These are phyloP conservation scores for Cystobasidium ongulense DNA, from an alignment of 768 basidiomycete genomes.

Conservation along the genomic window DNA sequence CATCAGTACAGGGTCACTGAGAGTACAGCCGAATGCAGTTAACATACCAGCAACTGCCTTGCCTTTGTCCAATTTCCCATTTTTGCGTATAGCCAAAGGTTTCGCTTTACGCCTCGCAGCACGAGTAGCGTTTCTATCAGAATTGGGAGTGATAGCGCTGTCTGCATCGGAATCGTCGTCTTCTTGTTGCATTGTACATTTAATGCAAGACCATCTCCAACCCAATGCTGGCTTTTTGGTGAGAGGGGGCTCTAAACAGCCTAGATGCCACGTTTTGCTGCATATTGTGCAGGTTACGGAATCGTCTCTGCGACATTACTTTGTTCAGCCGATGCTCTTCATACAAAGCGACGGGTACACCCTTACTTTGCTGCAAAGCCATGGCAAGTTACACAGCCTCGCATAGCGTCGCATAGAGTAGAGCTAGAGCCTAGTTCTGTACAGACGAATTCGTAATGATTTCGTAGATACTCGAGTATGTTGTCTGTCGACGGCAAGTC, in stretches of 20 bases:
- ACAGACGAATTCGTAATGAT: conserved; percentile 87
- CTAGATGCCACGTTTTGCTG: conserved; percentile 89
- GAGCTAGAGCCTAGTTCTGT: conserved; percentile 87
- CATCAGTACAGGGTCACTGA: neutral
- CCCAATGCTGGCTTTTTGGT: conserved; percentile 85
- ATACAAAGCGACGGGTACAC: neutral
- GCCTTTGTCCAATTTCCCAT: conserved; percentile 26
- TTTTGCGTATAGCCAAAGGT: neutral
- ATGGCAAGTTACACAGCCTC: conserved; percentile 74
- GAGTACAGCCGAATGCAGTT: neutral
- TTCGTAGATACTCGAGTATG: conserved; percentile 65
- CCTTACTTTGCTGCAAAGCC: conserved; percentile 82
- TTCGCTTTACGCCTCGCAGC: neutral
- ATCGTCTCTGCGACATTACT: conserved; percentile 54
- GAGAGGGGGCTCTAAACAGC: conserved; percentile 83
- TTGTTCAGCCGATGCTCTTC: conserved; percentile 28
- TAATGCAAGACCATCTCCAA: conserved; percentile 83
- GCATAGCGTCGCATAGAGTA: conserved; percentile 75
- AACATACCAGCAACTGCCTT: conserved; percentile 19
- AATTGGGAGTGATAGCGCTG: neutral
- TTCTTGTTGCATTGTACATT: conserved; percentile 7
- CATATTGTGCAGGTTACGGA: conserved; percentile 84
- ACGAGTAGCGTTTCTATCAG: neutral
- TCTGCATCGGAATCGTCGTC: conserved; percentile 19
- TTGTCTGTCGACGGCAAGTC: conserved; percentile 60